These are phyloP conservation scores for Albugo candida DNA, from an alignment of 352 stramenopile species.

Conservation along the genomic window DNA sequence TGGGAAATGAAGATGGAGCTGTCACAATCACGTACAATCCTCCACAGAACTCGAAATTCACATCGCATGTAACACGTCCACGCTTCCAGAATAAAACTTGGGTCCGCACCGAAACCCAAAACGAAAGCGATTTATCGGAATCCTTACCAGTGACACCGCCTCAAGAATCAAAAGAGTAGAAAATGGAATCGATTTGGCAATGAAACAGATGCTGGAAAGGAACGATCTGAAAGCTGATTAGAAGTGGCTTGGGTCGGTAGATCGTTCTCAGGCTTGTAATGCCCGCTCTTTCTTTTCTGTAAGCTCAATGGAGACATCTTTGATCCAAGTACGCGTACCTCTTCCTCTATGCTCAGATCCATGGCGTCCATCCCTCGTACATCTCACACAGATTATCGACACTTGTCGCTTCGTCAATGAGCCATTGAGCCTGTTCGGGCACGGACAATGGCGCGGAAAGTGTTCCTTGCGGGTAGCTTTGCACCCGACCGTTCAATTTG, in stretches of 20 bases:
- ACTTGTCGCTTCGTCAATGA: constrained; percentile 60
- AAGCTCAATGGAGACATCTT: no score
- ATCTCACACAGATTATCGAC: constrained; percentile 73
- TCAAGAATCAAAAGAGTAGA: constrained; percentile 20
- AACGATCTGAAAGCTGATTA: no score
- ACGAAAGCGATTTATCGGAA: constrained; percentile 44
- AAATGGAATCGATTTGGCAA: background rate
- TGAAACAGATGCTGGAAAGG: no score
- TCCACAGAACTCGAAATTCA: constrained; percentile 15
- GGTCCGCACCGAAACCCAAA: constrained; percentile 49
- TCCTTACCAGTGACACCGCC: constrained; percentile 60
- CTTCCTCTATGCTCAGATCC: constrained; percentile 31
- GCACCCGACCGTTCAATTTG: constrained; percentile 26
- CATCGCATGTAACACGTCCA: constrained; percentile 43
- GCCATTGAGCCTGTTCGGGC: constrained; percentile 54
- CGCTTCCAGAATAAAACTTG: constrained; percentile 80
- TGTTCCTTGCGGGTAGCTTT: background rate
- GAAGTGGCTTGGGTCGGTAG: no score
- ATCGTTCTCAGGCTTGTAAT: no score
- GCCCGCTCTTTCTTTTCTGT: no score
- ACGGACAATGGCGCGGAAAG: constrained; percentile 19
- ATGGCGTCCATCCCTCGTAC: constrained; percentile 80
- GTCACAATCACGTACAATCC: constrained; percentile 1
- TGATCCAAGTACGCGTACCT: background rate
- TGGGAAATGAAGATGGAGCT: constrained; percentile 10